Evolutionary conservation across 148 eudicot species (phyloP), one percentile per base, ranked within the genome.

Genomic region (Nyssa sinensis): DNA sequence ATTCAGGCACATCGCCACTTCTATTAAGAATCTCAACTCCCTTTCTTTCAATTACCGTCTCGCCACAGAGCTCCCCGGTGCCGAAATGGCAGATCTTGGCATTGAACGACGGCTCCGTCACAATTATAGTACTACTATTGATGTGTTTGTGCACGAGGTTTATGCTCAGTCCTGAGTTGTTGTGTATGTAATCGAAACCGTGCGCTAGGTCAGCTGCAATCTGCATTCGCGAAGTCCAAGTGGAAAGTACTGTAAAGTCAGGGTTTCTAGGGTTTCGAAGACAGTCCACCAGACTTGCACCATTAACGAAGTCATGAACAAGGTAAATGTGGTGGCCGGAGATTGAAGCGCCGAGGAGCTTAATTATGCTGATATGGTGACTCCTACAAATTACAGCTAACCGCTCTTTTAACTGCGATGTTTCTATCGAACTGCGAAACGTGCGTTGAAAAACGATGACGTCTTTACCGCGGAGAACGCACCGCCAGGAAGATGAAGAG

Each of bases 11-110:
- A 16, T 0, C n/a, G 29, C 33, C 29, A 14, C 29, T 11, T 24
- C 37, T 66, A 6, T 25, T 17, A 16, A 58, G 17, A n/a, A 4
- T 24, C 6, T 61, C 11, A 19, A 35, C 61, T 41, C 72, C 70
- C 37, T 27, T 21, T 39, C 13, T 24, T 5, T 70, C 32, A 4
- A 55, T 21, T 12, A 37, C 76, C 7, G 85, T 77, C 82, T 92
- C 98, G 19, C 94, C 90, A 80, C 95, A 94, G 0, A 94, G 82
- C 82, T 90, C 89, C 21, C 95, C 86, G 24, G 97, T 84, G 5
- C 97, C 98, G 75, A 87, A 94, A 25, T 91, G 98, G 77, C 95
- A 91, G 69, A 94, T 83, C 84, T 83, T 82, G 0, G 97, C 97
- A 66, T 86, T 83, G n/a, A 83, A 84, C 2, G 80, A 64, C 3